A percentile compares a stretch with the other conserved stretches of the same genome.
Evolutionary conservation across 176 grass and related monocot species (phyloP).

Genomic region (Musa beccarii): DNA sequence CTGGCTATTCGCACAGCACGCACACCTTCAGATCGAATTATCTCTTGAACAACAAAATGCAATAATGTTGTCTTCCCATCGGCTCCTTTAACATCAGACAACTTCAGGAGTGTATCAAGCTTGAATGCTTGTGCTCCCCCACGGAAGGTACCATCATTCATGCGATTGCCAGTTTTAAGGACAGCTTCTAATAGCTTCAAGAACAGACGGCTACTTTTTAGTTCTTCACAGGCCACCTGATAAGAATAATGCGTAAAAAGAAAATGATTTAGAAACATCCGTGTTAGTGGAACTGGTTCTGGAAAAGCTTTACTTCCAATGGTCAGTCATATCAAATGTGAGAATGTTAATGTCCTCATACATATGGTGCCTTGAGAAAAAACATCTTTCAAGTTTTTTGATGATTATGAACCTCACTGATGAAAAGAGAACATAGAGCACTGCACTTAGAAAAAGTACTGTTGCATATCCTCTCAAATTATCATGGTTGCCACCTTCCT

Average conservation of each 20-base stretch:
- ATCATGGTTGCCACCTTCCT: too few species aligned
- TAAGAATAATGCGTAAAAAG: neutral
- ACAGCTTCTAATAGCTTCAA: conserved; percentile 87
- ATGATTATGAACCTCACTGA: too few species aligned
- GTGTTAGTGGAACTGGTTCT: too few species aligned
- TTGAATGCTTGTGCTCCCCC: conserved; percentile 79
- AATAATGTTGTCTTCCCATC: conserved; percentile 84
- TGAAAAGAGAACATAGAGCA: too few species aligned
- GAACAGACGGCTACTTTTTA: conserved; percentile 66
- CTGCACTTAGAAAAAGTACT: too few species aligned
- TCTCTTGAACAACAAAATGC: conserved; percentile 86
- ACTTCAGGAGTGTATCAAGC: conserved; percentile 77
- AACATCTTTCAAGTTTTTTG: too few species aligned
- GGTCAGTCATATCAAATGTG: neutral
- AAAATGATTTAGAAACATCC: too few species aligned
- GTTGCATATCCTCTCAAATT: too few species aligned
- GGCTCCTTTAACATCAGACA: conserved; percentile 72
- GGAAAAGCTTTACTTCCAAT: neutral
- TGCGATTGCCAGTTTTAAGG: conserved; percentile 78
- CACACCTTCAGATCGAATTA: conserved; percentile 63
- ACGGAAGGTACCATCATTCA: conserved; percentile 85
- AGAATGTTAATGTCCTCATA: neutral
- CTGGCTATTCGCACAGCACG: conserved; percentile 40
- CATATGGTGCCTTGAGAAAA: neutral
- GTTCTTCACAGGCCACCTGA: conserved; percentile 71